Evolutionary conservation across 495 filamentous ascomycete species (phyloP).

Genomic region (Aspergillus diversus): DNA sequence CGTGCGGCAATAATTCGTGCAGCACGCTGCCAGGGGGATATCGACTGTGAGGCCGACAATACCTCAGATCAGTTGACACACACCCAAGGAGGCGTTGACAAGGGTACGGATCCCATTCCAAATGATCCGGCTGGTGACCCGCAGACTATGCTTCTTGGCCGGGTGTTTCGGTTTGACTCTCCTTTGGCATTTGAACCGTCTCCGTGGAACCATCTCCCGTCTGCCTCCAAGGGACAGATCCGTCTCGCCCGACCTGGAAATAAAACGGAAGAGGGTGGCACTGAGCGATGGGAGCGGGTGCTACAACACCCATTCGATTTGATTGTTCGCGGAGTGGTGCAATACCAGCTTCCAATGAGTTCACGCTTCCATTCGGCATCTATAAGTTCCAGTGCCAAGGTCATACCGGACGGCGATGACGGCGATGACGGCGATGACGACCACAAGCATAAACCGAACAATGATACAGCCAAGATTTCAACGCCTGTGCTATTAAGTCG

Average conservation of each 20-base stretch:
- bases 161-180: conserved; percentile 83
- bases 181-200: conserved; percentile 86
- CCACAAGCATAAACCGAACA: conserved; percentile 25
- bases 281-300: conserved; percentile 89
- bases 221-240: conserved; percentile 77
- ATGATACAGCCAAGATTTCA: conserved; percentile 35
- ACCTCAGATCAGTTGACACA: conserved; percentile 12
- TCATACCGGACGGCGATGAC: conserved; percentile 49
- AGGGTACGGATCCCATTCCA: conserved; percentile 71
- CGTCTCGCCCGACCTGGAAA: conserved; percentile 84
- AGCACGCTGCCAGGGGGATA: conserved; percentile 33
- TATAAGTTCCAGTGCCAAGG: conserved; percentile 54
- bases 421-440: conserved; percentile 18
- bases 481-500: conserved; percentile 11
- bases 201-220: conserved; percentile 68
- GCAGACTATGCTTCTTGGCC: conserved; percentile 87
- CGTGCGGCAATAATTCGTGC: conserved; percentile 38
- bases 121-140: conserved; percentile 65
- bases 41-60: conserved; percentile 28
- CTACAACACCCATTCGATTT: conserved; percentile 89
- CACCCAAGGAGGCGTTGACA: conserved; percentile 54
- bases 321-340: conserved; percentile 84
- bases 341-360: conserved; percentile 85
- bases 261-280: conserved; percentile 81
- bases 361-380: conserved; percentile 61